phyloP scores from a whole-genome alignment of 768 basidiomycete genomes.

The Calocybe gangraenosa region DNA sequence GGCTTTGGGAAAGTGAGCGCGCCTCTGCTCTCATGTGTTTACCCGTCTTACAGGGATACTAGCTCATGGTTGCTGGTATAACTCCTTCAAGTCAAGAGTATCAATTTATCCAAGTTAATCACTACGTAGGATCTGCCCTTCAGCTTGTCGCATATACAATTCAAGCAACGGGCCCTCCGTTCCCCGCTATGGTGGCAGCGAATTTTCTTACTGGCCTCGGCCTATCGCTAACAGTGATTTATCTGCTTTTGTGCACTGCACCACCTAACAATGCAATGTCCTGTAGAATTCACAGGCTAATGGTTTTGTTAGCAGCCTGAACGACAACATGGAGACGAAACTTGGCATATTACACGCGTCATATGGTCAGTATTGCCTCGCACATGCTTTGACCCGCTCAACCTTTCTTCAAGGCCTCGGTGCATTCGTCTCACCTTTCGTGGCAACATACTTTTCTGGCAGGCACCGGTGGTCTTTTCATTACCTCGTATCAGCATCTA shows the following conservation, averaged over 20 bases:
- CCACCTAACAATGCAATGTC: neutral
- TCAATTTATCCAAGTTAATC: neutral
- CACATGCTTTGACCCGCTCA: neutral
- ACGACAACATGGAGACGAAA: constrained; percentile 38
- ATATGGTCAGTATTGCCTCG: constrained; percentile 33
- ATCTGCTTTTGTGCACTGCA: neutral
- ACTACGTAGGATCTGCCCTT: constrained; percentile 31
- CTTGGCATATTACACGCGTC: constrained; percentile 50
- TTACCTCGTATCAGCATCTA: constrained; percentile 51
- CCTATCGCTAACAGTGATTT: constrained; percentile 36
- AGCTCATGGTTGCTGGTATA: constrained; percentile 21
- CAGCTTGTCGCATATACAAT: constrained; percentile 43
- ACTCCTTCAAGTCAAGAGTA: neutral
- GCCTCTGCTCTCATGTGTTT: neutral
- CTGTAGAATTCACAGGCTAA: constrained; percentile 51
- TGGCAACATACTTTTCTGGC: constrained; percentile 61
- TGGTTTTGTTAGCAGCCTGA: constrained; percentile 46
- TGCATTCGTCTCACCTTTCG: constrained; percentile 53
- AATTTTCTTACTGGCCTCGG: constrained; percentile 49
- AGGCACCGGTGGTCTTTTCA: constrained; percentile 55
- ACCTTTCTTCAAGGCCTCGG: constrained; percentile 28
- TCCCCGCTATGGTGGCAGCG: constrained; percentile 43
- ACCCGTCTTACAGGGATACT: neutral
- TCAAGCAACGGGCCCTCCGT: constrained; percentile 45
- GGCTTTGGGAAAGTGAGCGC: constrained; percentile 43